Evolutionary conservation across 371 early-diverging fungal species (phyloP), one percentile per base, ranked within the genome.

Genomic region (Blastocladiella emersonii): DNA sequence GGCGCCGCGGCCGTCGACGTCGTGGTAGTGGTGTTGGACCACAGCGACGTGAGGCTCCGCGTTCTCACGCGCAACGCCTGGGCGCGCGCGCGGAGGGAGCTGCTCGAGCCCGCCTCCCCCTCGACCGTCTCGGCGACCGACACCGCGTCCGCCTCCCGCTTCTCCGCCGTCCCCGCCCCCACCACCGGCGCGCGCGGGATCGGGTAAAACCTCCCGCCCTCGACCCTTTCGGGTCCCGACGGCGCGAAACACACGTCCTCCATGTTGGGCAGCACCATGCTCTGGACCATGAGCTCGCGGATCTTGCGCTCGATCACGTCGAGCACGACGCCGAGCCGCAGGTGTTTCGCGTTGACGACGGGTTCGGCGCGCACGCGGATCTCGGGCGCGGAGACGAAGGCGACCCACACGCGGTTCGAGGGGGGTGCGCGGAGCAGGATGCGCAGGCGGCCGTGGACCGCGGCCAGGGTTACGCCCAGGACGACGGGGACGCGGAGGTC

Each of bases 391-490:
- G 85, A 87, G 66, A 88, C 83, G 61, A 94, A 88, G 1, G 89
- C 95, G 63, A 90, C 71, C 95, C 95, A 94, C 61, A 92, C 74
- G 7, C 95, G 80, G 65, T 92, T 91, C 12, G 89, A 82, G 4
- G 93, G 92, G 23, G 89, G 88, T 4, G 88, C 84, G 66, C 90
- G 90, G 68, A 92, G 82, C 55, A 84, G 80, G 61, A 93, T 66
- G 19, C 87, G 73, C 63, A 91, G 70, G 65, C 85, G 86, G 1
- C 93, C 95, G 1, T 81, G 67, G 55, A 91, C 77, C n/a, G 73
- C 72, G 64, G 78, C 84, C 55, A 85, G 78, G 23, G 81, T 78
- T 49, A 92, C 84, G 0, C 87, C 83, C 36, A 95, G 78, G 4
- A 90, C 86, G 15, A 95, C 66, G 32, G 90, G 81, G 61, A 93